Conservation (phyloP, 768 basidiomycete genomes). For the Plicaturopsis crispa region DNA sequence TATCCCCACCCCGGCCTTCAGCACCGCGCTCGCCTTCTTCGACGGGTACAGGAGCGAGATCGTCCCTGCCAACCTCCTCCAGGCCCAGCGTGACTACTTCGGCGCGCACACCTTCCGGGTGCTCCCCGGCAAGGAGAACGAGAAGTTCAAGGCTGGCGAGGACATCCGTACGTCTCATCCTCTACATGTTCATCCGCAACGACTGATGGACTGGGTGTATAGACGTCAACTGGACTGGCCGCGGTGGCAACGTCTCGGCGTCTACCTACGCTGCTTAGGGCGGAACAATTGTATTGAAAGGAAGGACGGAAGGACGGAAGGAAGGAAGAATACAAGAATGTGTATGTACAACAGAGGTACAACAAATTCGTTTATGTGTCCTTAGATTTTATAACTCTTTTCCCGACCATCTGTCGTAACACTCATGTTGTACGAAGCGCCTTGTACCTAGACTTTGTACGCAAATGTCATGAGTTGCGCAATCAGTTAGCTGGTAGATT, state of each 20-base stretch:
- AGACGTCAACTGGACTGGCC: constrained; percentile 99
- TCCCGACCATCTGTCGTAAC: too few relatives aligned
- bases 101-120: constrained; percentile 98
- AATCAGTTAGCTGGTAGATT: too few relatives aligned
- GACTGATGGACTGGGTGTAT: constrained; percentile 1
- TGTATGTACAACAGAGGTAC: too few relatives aligned
- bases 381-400: too few relatives aligned
- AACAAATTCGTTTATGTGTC: too few relatives aligned
- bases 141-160: constrained; percentile 66
- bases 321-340: too few relatives aligned
- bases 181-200: constrained; percentile 4
- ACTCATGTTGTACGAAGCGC: too few relatives aligned
- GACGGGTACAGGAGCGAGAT: constrained; percentile 97
- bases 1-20: constrained; percentile 95
- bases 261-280: constrained; percentile 72
- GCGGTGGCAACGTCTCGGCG: constrained; percentile 91
- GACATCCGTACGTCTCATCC: constrained; percentile 73
- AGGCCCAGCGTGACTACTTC: constrained; percentile 98
- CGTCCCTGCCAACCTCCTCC: constrained; percentile 89
- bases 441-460: too few relatives aligned
- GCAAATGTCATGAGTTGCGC: too few relatives aligned
- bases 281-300: too few relatives aligned
- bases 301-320: too few relatives aligned
- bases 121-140: constrained; percentile 85
- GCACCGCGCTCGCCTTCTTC: constrained; percentile 97